Base-by-base conservation (phyloP, 495 filamentous ascomycete species). In the Darksidea phi region DNA sequence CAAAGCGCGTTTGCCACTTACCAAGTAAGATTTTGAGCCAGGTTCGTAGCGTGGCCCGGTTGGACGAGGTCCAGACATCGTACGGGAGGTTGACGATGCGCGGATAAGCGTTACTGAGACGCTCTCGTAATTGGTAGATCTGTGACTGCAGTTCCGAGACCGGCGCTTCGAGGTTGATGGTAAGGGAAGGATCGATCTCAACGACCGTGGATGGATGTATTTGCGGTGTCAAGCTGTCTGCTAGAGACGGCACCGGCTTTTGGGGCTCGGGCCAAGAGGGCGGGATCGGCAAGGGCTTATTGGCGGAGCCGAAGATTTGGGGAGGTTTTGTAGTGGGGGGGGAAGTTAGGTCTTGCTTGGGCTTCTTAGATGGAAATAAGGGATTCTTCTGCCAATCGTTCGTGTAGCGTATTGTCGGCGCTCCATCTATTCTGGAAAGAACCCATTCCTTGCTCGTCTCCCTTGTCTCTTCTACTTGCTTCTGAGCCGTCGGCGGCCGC, bases 1-100 rank as follows among this genome's bases (percentile, higher is more conserved):
- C 51, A 36, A 63, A 63, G 15, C 61, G n/a, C 23, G 54, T 55
- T 20, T 41, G 21, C 63, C 63, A 66, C 28, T 61, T 66, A 1
- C 11, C 20, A 2, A 18, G 23, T 13, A 66, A 24, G 36, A 66
- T 61, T 25, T 58, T 56, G 8, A 66, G 46, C 63, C 63, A 66
- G 2, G 37, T 60, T 20, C 56, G 42, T 21, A 66, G 21, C 5
- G 36, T 36, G 11, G 20, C n/a, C 2, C 46, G 26, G 24, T 56
- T 52, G 12, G 41, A 32, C 0, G 49, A 55, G 1, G 24, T 55
- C 63, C 56, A 61, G 23, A 66, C 63, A 8, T 60, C 57, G 56
- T 61, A 60, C 0, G 63, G 57, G 3, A 66, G 51, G n/a, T 28
- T 45, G 25, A 56, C 50, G 36, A 61, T 61, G 1, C 46, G 17